Base-by-base conservation (phyloP, 2,329 filamentous ascomycete genomes). In the Ceratocystis huliohia region DNA sequence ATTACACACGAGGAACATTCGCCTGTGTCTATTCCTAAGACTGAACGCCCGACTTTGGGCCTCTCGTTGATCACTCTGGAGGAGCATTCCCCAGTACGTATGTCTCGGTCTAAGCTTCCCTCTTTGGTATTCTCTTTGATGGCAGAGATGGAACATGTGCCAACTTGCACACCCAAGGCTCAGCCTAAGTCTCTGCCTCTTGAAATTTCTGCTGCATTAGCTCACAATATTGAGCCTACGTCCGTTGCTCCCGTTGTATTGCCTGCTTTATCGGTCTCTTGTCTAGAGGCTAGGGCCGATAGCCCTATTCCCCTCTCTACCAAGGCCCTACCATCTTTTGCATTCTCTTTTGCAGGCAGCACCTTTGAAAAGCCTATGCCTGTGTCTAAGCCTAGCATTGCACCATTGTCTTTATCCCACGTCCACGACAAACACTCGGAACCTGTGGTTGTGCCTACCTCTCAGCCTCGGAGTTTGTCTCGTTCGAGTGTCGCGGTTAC, bases 211-310 rank as follows among this genome's bases (percentile, higher is more conserved):
- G 8, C 68, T 57, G 73, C 76, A 56, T 66, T 68, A 4, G 68
- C 70, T 15, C 74, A 78, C 68, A 70, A 74, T 25, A 70, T 76
- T 41, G 71, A 74, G 65, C 72, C 72, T 4, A 63, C 65, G 17
- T 50, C 68, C 17, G 69, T 71, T 65, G 70, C 69, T 37, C 57
- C 61, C 3, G 59, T 15, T 8, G 25, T 17, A 5, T 41, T 48
- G 6, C 63, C 66, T 33, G 46, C 30, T 57, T 46, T 67, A 8
- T 59, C 62, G 6, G 10, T 62, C 15, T 62, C 61, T 7, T 37
- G 30, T n/a, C 33, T 62, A 8, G n/a, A 62, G 37, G 37, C 30
- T 41, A 48, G 20, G 61, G 61, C 45, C 10, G 15, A 63, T 28
- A 20, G 53, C 22, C 53, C 53, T n/a, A 28, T n/a, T 30, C n/a